Evolutionary conservation across 2,329 filamentous ascomycete species (phyloP).

Genomic region (Cercospora zeae-maydis): DNA sequence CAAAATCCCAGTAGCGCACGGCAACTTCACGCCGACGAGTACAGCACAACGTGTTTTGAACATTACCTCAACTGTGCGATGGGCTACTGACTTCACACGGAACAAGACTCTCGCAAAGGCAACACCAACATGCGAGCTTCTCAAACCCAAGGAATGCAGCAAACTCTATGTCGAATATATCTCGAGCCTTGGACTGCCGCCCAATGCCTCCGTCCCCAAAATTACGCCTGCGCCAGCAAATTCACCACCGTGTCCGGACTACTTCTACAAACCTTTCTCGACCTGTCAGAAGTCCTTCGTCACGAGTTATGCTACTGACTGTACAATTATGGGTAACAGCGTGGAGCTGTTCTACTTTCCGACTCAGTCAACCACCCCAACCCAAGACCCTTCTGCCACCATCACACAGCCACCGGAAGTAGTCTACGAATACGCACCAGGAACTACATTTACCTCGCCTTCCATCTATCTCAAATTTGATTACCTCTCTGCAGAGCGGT

Average conservation of each 20-base stretch:
- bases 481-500: constrained; percentile 14
- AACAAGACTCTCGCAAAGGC: background rate
- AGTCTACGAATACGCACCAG: constrained; percentile 16
- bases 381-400: background rate
- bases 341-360: constrained; percentile 27
- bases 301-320: constrained; percentile 6
- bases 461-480: constrained; percentile 26
- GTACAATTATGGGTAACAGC: constrained; percentile 22
- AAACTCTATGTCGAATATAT: constrained; percentile 23
- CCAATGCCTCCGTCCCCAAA: constrained; percentile 20
- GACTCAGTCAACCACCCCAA: constrained; percentile 7
- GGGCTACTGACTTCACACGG: background rate
- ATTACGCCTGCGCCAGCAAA: constrained; percentile 25
- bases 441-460: constrained; percentile 25
- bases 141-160: constrained; percentile 19
- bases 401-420: constrained; percentile 9
- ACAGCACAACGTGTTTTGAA: constrained; percentile 13
- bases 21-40: constrained; percentile 18
- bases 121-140: constrained; percentile 8
- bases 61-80: constrained; percentile 9
- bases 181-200: constrained; percentile 19
- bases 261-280: constrained; percentile 17
- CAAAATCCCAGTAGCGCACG: constrained; percentile 18
- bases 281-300: constrained; percentile 10
- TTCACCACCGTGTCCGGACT: constrained; percentile 20